Evolutionary conservation across 805 yeast genomes (phyloP), one percentile per base, ranked within the genome.

Genomic region (Metschnikowia cubensis): DNA sequence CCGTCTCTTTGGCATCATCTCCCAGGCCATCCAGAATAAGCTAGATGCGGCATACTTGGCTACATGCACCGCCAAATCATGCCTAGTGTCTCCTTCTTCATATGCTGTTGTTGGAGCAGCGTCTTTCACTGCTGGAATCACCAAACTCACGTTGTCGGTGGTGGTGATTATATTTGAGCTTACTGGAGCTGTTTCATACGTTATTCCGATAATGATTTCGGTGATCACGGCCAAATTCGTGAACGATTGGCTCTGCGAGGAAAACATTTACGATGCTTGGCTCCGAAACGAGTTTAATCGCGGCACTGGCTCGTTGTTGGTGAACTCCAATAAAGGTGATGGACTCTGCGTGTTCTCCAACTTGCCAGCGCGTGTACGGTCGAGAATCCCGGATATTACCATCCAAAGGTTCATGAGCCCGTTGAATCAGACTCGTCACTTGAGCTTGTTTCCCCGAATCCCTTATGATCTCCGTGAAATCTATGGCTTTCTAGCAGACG

Each of bases 91-190:
- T 1, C 95, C 95, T 0, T 91, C 94, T 0, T 88, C 91, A 0
- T 89, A 89, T 61, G 96, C 96, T 0, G 85, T 89, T 8, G 88
- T 89, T 20, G 96, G 96, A 0, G 89, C 96, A 0, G 96, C 90
- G 0, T 77, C 96, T 0, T 85, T 87, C 49, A 72, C 88, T 56
- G 81, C 94, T 0, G 95, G 96, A 4, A 82, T 85, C 14, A 87
- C 96, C 3, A 81, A 88, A 55, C 78, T 89, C 68, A 87, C 91
- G 3, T 84, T 88, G 54, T 79, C 89, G 40, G 83, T 85, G 6
- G 96, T 88, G 15, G 91, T 89, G 6, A 81, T 89, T 22, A 74
- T 88, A 54, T 86, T 87, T 64, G 96, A 89, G 64, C 69, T 89
- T 36, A 87, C 96, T 0, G 96, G 96, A 22, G 96, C 96, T 0